Percentiles rank a stretch among this genome's conserved stretches.
phyloP scores from a whole-genome alignment of 768 basidiomycete genomes.

The Erythrobasidium yunnanense region DNA sequence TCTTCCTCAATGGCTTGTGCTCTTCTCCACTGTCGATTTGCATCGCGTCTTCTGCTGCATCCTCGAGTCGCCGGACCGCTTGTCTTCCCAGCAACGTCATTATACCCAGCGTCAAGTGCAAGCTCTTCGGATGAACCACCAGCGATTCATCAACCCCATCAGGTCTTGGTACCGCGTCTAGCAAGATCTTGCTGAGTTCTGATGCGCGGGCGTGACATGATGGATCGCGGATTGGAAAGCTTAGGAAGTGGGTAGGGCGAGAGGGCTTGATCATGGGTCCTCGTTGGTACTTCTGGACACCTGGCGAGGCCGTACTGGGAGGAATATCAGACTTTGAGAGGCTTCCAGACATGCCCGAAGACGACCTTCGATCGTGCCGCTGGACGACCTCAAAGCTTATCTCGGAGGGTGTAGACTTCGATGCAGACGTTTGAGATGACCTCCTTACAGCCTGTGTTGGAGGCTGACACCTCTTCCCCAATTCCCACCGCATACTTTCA shows the following conservation, averaged over 20 bases:
- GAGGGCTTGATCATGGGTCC: not conserved
- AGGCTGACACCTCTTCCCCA: too few relatives aligned
- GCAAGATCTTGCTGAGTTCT: not conserved
- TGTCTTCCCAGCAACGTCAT: not conserved
- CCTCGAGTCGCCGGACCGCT: not conserved
- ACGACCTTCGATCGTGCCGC: too few relatives aligned
- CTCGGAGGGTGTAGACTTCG: too few relatives aligned
- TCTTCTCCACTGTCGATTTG: not conserved
- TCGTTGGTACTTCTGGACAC: too few relatives aligned
- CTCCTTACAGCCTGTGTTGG: too few relatives aligned
- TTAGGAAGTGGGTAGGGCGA: constrained; percentile 7
- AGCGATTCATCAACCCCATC: constrained; percentile 14
- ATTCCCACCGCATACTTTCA: too few relatives aligned
- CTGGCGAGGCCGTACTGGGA: not conserved
- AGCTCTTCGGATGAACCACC: not conserved
- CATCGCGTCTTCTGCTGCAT: not conserved
- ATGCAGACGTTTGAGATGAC: too few relatives aligned
- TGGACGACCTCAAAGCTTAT: too few relatives aligned
- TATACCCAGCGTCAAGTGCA: constrained; percentile 14
- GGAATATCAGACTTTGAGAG: not conserved
- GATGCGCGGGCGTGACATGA: not conserved
- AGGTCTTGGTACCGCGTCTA: not conserved
- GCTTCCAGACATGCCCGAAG: too few relatives aligned
- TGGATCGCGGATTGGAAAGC: constrained; percentile 1
- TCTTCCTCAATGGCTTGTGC: not conserved